Conservation (phyloP, 805 yeast species). For the Ogataea angusta region DNA sequence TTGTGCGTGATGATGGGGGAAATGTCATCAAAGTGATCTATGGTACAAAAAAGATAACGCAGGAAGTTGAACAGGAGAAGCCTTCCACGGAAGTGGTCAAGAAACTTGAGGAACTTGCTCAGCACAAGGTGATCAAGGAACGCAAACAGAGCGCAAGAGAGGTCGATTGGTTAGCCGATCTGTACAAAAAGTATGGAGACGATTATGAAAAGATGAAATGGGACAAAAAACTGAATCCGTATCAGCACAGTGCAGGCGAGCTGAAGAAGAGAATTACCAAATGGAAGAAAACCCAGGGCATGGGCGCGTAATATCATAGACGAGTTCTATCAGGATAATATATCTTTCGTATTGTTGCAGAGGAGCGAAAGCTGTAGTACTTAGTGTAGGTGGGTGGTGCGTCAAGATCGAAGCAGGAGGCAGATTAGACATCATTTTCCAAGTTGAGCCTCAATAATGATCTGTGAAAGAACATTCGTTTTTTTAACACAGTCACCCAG, state of each 20-base stretch:
- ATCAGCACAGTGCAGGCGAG: slow-evolving; percentile 85
- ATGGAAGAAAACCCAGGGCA: slow-evolving; percentile 52
- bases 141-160: slow-evolving; percentile 71
- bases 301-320: neutral
- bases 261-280: slow-evolving; percentile 64
- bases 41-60: slow-evolving; percentile 49
- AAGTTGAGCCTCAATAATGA: too few relatives aligned
- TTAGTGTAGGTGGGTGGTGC: too few relatives aligned
- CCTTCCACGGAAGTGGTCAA: slow-evolving; percentile 55
- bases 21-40: slow-evolving; percentile 64
- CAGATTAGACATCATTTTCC: too few relatives aligned
- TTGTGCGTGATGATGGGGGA: slow-evolving; percentile 67
- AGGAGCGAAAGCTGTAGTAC: too few relatives aligned
- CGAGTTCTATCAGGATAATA: too few relatives aligned
- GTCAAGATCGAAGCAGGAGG: too few relatives aligned
- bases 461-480: too few relatives aligned
- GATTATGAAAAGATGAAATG: slow-evolving; percentile 87
- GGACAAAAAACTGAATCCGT: slow-evolving; percentile 80
- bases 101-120: slow-evolving; percentile 63
- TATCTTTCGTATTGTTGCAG: too few relatives aligned
- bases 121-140: slow-evolving; percentile 41
- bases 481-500: too few relatives aligned
- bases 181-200: slow-evolving; percentile 80
- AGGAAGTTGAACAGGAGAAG: slow-evolving; percentile 16
- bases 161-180: slow-evolving; percentile 59